Evolutionary conservation across 768 basidiomycete genomes (phyloP).

Genomic region (Lactarius vividus): DNA sequence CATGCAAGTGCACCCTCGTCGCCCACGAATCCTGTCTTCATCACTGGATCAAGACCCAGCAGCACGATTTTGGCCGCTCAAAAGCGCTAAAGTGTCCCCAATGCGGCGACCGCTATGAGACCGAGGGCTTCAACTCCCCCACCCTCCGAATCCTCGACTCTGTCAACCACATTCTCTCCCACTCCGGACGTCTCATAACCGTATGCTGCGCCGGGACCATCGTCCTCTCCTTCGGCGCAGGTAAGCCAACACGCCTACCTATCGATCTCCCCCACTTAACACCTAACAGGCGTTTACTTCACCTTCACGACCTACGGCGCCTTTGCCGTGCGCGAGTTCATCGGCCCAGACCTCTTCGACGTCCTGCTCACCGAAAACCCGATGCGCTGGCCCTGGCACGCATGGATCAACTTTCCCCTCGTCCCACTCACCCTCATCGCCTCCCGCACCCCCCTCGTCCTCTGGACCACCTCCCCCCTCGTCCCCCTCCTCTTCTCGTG

Average conservation of each 20-base stretch:
- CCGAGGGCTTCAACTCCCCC: conserved; percentile 61
- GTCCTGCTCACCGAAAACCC: conserved; percentile 66
- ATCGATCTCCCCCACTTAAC: conserved; percentile 30
- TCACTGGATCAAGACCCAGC: conserved; percentile 74
- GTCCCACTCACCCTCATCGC: conserved; percentile 67
- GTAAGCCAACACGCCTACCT: conserved; percentile 40
- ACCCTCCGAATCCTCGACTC: conserved; percentile 49
- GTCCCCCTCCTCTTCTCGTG: conserved; percentile 36
- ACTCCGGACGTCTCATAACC: conserved; percentile 51
- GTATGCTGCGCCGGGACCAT: conserved; percentile 49
- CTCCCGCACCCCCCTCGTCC: conserved; percentile 42
- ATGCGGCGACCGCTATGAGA: conserved; percentile 62
- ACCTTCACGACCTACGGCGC: conserved; percentile 68
- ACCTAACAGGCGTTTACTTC: conserved; percentile 46
- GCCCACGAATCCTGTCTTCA: conserved; percentile 80
- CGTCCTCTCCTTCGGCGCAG: conserved; percentile 56
- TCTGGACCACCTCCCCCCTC: conserved; percentile 31
- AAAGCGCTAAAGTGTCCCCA: conserved; percentile 76
- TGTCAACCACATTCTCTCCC: conserved; percentile 50
- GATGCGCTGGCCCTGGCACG: conserved; percentile 71
- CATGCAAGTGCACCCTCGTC: conserved; percentile 75
- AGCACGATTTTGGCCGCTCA: conserved; percentile 51
- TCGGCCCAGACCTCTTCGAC: conserved; percentile 59
- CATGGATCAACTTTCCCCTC: conserved; percentile 70
- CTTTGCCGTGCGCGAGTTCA: conserved; percentile 64